Base-by-base conservation (phyloP, 1,284 basidiomycete species). In the Fomitiporia mediterranea region DNA sequence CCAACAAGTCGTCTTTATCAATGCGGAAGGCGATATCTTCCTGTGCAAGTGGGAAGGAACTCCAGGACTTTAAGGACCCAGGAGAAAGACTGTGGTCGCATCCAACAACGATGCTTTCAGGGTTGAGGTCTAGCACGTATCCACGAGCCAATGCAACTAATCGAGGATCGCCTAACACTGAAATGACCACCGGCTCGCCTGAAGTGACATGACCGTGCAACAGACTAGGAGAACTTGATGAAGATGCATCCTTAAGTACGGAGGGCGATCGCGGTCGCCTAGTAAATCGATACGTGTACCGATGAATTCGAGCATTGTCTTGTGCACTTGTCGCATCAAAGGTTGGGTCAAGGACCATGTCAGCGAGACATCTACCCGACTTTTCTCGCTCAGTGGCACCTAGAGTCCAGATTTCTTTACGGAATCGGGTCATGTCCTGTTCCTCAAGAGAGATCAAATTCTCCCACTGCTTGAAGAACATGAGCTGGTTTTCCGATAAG, bases 361-460 rank as follows among this genome's bases (percentile, higher is more conserved):
- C 73, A 48, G 80, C 76, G 64, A 96, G 90, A 64, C 92, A 94
- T 59, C 91, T 76, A 0, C 94, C 94, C 47, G 78, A 80, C 53
- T 74, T 77, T 68, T 95, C 91, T 44, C 97, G 81, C 62, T 92
- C 85, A 2, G 70, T 72, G 0, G 93, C 91, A 4, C 82, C 80
- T 80, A 97, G 83, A 0, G 91, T 96, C 96, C 96, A 99, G 6
- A 99, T 77, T 66, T 99, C 95, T 60, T 90, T 90, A 62, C 86
- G 83, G 70, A 92, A 91, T 13, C 88, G 80, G 9, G 86, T 72
- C 8, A 90, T 76, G 63, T 97, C 94, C 57, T 86, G 84, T 67
- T 99, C 97, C 68, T 99, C 97, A 17, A 95, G 72, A 0, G 89
- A 79, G 54, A 99, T 78, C 8, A 98, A 77, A 0, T 78, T 75